A percentile compares a stretch with the other conserved stretches of the same genome.
Evolutionary conservation across 2,329 filamentous ascomycete genomes (phyloP).

Genomic region (Penicillium digitatum): DNA sequence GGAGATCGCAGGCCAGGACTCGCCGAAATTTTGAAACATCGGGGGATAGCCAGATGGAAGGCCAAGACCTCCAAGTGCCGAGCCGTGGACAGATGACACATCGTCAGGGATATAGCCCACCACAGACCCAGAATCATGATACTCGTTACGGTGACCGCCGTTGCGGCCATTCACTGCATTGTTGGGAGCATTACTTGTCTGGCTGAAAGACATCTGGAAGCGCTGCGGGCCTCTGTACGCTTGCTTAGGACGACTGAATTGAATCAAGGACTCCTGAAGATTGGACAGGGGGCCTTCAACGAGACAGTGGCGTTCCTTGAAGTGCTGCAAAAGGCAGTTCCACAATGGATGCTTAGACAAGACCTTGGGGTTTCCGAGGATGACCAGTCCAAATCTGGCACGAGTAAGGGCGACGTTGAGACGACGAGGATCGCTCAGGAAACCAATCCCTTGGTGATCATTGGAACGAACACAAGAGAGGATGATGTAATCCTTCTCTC

Average conservation of each 20-base stretch:
- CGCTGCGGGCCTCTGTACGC: constrained; percentile 84
- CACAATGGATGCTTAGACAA: constrained; percentile 96
- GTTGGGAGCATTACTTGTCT: constrained; percentile 58
- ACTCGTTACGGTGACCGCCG: constrained; percentile 49
- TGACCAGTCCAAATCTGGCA: constrained; percentile 93
- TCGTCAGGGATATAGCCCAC: constrained; percentile 96
- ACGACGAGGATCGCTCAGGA: constrained; percentile 94
- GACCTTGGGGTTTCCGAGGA: constrained; percentile 96
- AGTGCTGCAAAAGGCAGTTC: constrained; percentile 92
- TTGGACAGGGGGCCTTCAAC: constrained; percentile 95
- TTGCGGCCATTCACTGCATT: constrained; percentile 52
- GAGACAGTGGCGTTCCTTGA: constrained; percentile 93
- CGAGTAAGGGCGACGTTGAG: constrained; percentile 95
- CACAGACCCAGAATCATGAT: constrained; percentile 77
- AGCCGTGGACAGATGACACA: constrained; percentile 92
- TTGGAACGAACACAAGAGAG: constrained; percentile 97
- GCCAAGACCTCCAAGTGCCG: constrained; percentile 79
- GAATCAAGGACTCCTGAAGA: constrained; percentile 88
- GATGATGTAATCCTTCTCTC: constrained; percentile 99
- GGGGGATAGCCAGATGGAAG: constrained; percentile 79
- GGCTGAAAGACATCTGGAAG: constrained; percentile 75
- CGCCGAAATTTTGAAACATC: constrained; percentile 92
- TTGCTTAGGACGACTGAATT: constrained; percentile 91
- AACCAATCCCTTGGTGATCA: constrained; percentile 97
- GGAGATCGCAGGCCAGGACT: constrained; percentile 82